Percentiles rank a stretch among this genome's conserved stretches.
phyloP scores from a whole-genome alignment of 495 filamentous ascomycete genomes.

The Platismatia glauca region DNA sequence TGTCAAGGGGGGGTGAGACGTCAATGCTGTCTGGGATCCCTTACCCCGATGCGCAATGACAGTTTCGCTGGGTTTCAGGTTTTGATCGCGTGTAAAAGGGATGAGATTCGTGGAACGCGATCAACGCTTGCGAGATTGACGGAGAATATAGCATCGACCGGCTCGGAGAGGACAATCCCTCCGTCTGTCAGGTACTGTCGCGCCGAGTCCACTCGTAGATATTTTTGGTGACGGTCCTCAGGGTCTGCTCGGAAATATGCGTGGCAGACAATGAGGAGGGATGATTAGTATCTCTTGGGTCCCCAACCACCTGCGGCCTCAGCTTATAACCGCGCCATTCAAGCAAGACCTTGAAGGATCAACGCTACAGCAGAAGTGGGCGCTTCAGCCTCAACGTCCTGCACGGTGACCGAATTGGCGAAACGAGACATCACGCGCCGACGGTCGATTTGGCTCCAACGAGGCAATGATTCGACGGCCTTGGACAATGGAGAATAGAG shows the following conservation, averaged over 20 bases:
- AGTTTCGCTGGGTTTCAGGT: background rate
- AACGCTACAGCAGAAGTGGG: background rate
- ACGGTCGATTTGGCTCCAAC: background rate
- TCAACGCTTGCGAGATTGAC: background rate
- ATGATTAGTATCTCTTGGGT: background rate
- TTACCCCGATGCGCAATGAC: background rate
- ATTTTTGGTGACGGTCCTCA: background rate
- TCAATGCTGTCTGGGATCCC: background rate
- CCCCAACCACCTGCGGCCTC: background rate
- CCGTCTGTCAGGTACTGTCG: background rate
- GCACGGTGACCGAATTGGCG: background rate
- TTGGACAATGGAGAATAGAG: background rate
- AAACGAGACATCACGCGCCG: background rate
- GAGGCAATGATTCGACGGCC: background rate
- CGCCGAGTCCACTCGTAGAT: background rate
- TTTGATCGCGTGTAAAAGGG: background rate
- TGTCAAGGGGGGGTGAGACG: background rate
- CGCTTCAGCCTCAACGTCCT: constrained; percentile 2
- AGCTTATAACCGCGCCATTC: background rate
- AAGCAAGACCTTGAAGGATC: background rate
- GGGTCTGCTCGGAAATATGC: constrained; percentile 2
- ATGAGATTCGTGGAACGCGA: background rate
- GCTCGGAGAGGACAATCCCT: background rate
- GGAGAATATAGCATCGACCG: background rate
- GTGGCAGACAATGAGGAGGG: background rate